phyloP scores from a whole-genome alignment of 164 flowering plant genomes.

The Aristolochia fimbriata region DNA sequence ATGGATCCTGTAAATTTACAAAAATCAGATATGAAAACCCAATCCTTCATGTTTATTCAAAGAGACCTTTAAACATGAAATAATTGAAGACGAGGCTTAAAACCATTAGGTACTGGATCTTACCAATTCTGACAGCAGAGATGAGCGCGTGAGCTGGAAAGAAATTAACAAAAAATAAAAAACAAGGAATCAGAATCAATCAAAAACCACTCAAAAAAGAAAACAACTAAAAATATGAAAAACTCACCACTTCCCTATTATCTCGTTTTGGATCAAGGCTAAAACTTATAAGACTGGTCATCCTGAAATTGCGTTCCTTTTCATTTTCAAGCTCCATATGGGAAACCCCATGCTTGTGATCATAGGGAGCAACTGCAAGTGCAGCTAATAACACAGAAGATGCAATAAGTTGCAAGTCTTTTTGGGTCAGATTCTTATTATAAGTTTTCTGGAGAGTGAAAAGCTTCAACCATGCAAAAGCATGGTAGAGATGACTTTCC shows the following conservation, averaged over 20 bases:
- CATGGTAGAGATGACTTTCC: conserved; percentile 79
- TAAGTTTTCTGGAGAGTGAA: conserved; percentile 74
- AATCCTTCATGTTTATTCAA: no score
- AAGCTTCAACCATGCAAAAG: conserved; percentile 92
- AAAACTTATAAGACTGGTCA: conserved; percentile 78
- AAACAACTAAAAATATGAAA: background rate
- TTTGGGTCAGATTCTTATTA: conserved; percentile 77
- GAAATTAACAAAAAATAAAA: background rate
- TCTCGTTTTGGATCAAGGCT: conserved; percentile 67
- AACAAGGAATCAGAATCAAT: background rate
- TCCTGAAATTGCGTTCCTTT: conserved; percentile 74
- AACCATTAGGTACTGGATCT: conserved; percentile 8
- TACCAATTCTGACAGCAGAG: conserved; percentile 85
- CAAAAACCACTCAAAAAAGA: background rate
- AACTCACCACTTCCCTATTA: conserved; percentile 68
- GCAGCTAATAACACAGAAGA: conserved; percentile 91
- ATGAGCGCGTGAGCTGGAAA: conserved; percentile 68
- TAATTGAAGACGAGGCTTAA: no score
- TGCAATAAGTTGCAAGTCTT: conserved; percentile 83
- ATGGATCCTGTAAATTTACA: no score
- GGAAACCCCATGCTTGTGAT: conserved; percentile 48
- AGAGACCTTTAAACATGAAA: no score
- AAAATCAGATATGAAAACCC: no score
- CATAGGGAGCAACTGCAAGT: conserved; percentile 64
- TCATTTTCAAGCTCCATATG: conserved; percentile 84